Base-by-base conservation (phyloP, 2,329 filamentous ascomycete species). In the Zymoseptoria brevis region DNA sequence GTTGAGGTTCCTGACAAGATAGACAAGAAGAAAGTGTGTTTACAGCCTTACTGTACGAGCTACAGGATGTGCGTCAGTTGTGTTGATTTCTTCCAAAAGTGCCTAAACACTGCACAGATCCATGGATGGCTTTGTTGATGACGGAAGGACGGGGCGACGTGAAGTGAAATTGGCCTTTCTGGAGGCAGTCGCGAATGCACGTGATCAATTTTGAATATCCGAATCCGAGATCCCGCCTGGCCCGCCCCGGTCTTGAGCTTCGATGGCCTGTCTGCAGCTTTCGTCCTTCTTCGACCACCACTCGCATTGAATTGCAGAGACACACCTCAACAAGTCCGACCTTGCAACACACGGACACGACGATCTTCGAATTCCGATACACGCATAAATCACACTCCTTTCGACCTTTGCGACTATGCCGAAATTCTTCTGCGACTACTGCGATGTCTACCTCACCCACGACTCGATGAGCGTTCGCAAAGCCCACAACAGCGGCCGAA, bases 381-480 rank as follows among this genome's bases (percentile, higher is more conserved):
- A n/a, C 26, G 13, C 3, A 45, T 45, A 16, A 11, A 45, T 3
- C 13, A 45, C 35, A n/a, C 35, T 45, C 35, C 35, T n/a, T 45
- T 16, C 13, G 13, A 45, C 13, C 35, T 45, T 29, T 11, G 35
- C 35, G 35, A 67, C 53, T 30, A 72, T 72, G 70, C 70, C 70
- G 54, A 72, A 72, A 63, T 72, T 71, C 68, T 72, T 72, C 65
- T 72, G 92, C 82, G 94, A 99, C 76, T 99, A 99, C 78, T 99
- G 94, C 84, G 94, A 99, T 88, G 94, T 99, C 76, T 99, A 99
- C 83, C 88, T 99, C 69, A 99, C 94, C 67, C 94, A 99, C 83
- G 94, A 99, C 82, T 96, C 91, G 52, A 97, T 97, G 93, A 96
- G 91, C 78, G 94, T 99, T 77, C 92, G 94, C 70, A 97, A 97